Evolutionary conservation across 768 basidiomycete genomes (phyloP), one percentile per base, ranked within the genome.

Genomic region (Psilocybe azurescens): DNA sequence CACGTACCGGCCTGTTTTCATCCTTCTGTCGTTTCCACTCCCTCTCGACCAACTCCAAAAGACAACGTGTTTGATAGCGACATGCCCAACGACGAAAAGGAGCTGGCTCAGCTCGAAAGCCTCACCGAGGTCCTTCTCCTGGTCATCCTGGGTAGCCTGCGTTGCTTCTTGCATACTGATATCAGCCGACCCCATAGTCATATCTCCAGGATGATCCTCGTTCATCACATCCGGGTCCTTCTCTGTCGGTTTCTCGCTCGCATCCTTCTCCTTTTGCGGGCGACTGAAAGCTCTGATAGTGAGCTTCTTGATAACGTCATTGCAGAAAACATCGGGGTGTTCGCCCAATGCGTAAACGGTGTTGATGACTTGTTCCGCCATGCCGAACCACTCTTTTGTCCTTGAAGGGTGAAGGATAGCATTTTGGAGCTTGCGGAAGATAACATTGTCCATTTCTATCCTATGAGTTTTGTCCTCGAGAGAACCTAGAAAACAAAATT

Each of bases 11-110:
- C 80, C 20, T 89, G 87, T 64, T 87, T 71, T 93, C 93, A 62
- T 97, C 95, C 77, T 97, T 98, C 74, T 97, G 90, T 9, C 96
- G 80, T 78, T 99, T 99, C 87, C 94, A 92, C 71, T 99, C 97
- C 38, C 96, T 80, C 74, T 99, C 97, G 20, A 98, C 90, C 53
- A 97, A 81, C 73, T 99, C 97, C 18, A 99, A 85, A 93, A 97
- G 14, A 97, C 95, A 60, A 98, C 94, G 53, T 99, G 97, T 74
- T 98, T 99, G 77, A 99, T 94, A 10, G 97, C 95, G 30, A 97
- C 92, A 73, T 99, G 97, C 0, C 97, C 97, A 18, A 98, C 95
- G 41, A 94, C 86, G 71, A 99, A 99, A 29, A 99, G 78, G n/a
- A 99, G 82, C 72, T 99, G 96, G 66, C 91, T 92, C 30, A 99